Evolutionary conservation across 1,284 basidiomycete species (phyloP).

Genomic region (Moesziomyces aphidis): DNA sequence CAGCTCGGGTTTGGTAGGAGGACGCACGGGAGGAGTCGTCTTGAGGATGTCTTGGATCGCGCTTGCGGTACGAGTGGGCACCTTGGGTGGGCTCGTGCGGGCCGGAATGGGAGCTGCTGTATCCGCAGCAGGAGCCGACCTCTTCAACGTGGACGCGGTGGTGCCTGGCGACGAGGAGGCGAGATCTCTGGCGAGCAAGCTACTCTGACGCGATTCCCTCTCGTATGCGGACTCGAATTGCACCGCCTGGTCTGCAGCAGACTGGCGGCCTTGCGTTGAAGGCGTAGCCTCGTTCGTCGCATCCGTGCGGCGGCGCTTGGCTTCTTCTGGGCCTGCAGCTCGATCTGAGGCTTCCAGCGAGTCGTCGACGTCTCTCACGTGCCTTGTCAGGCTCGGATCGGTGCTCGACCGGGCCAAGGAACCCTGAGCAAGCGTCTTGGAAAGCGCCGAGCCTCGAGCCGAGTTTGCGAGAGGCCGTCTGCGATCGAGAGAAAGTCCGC

Average conservation of each 20-base stretch:
- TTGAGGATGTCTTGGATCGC: slow-evolving; percentile 58
- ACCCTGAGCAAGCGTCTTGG: slow-evolving; percentile 10
- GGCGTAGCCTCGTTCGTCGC: not conserved
- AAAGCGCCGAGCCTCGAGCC: slow-evolving; percentile 21
- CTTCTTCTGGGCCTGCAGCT: slow-evolving; percentile 24
- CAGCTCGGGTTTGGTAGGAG: slow-evolving; percentile 54
- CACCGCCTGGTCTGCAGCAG: slow-evolving; percentile 14
- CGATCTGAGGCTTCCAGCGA: slow-evolving; percentile 17
- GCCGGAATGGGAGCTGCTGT: not conserved
- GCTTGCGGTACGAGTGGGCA: slow-evolving; percentile 48
- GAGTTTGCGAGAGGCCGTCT: slow-evolving; percentile 36
- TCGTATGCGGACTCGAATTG: slow-evolving; percentile 36
- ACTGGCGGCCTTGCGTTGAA: not conserved
- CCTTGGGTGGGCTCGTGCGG: slow-evolving; percentile 25
- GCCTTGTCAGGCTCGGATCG: slow-evolving; percentile 32
- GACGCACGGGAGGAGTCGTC: slow-evolving; percentile 37
- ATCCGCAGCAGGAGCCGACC: slow-evolving; percentile 27
- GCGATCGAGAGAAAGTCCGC: slow-evolving; percentile 38
- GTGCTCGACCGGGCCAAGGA: slow-evolving; percentile 36
- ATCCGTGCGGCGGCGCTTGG: slow-evolving; percentile 39
- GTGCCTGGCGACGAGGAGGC: slow-evolving; percentile 6
- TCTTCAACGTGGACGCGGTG: slow-evolving; percentile 19
- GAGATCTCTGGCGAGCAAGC: slow-evolving; percentile 35
- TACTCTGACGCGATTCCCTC: slow-evolving; percentile 33
- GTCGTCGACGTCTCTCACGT: slow-evolving; percentile 14